Conservation (phyloP, 1,284 basidiomycete genomes). For the Meira miltonrushii region DNA sequence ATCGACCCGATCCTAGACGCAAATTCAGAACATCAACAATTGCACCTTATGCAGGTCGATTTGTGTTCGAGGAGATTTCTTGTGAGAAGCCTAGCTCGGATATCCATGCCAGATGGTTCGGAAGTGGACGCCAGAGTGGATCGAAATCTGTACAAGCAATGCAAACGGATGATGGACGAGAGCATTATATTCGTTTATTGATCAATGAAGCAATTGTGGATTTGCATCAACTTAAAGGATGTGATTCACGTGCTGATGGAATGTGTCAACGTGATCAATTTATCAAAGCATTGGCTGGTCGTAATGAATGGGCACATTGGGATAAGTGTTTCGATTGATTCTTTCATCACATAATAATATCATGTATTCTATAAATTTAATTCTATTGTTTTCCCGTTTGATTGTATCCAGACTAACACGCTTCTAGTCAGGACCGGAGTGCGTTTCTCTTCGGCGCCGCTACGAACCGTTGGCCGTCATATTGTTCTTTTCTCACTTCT, state of each 20-base stretch:
- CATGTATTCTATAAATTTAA: no score
- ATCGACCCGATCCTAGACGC: constrained; percentile 16
- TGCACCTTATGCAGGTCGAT: constrained; percentile 44
- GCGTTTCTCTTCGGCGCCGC: no score
- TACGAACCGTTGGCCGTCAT: no score
- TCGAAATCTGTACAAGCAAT: no score
- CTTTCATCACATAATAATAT: no score
- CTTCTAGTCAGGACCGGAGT: no score
- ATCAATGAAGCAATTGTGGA: constrained; percentile 44
- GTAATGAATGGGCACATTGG: constrained; percentile 8
- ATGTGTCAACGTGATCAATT: constrained; percentile 7
- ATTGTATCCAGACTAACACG: no score
- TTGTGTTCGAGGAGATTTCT: constrained; percentile 37
- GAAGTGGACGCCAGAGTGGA: no score
- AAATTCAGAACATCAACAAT: constrained; percentile 32
- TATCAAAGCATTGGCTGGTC: background rate
- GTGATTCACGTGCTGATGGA: constrained; percentile 14
- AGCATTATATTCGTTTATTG: constrained; percentile 8
- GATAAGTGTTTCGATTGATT: constrained; percentile 1
- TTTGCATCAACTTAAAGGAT: constrained; percentile 29
- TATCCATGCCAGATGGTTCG: background rate
- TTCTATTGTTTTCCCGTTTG: no score
- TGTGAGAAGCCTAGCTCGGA: constrained; percentile 15
- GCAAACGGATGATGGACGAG: background rate
- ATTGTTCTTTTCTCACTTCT: no score